phyloP scores from a whole-genome alignment of 495 filamentous ascomycete genomes.

The Barbatosphaeria neglecta region DNA sequence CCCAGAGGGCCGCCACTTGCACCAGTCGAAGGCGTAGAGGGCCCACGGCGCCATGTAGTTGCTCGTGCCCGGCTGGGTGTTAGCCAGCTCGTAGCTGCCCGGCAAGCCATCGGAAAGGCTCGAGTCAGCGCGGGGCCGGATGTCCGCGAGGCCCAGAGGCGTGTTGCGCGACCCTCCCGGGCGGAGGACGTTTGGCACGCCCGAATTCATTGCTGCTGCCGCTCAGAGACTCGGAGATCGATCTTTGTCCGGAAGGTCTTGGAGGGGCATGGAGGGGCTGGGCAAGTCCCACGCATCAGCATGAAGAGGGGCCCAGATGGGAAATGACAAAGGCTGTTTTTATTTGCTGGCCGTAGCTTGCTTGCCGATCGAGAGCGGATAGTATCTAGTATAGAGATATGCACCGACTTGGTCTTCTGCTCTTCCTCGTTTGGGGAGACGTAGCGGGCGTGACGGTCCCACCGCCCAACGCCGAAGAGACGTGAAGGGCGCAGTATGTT shows the following conservation, averaged over 20 bases:
- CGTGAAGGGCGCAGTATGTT: not conserved
- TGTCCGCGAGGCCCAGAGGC: conserved; percentile 81
- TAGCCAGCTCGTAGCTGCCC: conserved; percentile 41
- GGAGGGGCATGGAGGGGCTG: not conserved
- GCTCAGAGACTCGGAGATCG: not conserved
- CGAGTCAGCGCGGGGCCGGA: conserved; percentile 68
- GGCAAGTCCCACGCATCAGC: no score
- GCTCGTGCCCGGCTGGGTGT: conserved; percentile 43
- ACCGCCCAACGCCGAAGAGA: not conserved
- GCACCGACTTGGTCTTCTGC: not conserved
- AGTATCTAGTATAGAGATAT: no score
- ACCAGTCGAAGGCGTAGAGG: conserved; percentile 97
- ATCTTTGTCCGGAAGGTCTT: not conserved
- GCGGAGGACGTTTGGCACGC: not conserved
- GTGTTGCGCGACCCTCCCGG: conserved; percentile 40
- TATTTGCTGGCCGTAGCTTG: no score
- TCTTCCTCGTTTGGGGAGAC: no score
- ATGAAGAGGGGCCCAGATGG: not conserved
- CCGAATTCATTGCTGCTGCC: not conserved
- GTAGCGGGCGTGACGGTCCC: not conserved
- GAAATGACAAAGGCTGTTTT: no score
- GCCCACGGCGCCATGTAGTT: conserved; percentile 94
- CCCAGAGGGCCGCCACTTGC: conserved; percentile 84
- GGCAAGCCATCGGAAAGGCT: conserved; percentile 54
- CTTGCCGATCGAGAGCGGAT: no score